These are phyloP conservation scores for Ceratobasidium sp. DNA, from an alignment of 1,284 basidiomycete genomes.

Conservation along the genomic window DNA sequence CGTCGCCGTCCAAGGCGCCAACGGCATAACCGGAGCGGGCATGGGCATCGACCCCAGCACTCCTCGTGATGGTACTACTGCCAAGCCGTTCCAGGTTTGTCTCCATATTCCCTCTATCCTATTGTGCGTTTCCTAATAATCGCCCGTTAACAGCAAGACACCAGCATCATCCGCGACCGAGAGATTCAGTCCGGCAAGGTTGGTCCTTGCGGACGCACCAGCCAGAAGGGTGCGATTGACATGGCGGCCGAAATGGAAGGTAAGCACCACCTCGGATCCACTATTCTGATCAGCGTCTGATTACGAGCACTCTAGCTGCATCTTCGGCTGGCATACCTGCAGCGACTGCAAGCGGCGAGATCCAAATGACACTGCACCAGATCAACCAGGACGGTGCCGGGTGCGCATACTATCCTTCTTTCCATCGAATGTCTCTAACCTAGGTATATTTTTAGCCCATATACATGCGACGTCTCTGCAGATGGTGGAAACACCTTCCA, in stretches of 20 bases:
- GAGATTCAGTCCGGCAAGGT: conserved; percentile 48
- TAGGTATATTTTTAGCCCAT: conserved; percentile 1
- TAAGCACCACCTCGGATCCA: conserved; percentile 24
- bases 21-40: conserved; percentile 48
- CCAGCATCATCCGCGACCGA: conserved; percentile 48
- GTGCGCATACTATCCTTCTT: not conserved
- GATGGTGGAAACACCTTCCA: conserved; percentile 48
- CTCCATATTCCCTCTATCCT: conserved; percentile 44
- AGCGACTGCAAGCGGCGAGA: conserved; percentile 1
- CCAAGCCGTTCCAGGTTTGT: conserved; percentile 47
- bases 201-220: conserved; percentile 49
- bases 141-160: conserved; percentile 46
- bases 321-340: conserved; percentile 17
- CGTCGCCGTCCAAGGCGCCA: conserved; percentile 49
- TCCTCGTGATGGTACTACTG: conserved; percentile 48
- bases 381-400: conserved; percentile 37
- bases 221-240: conserved; percentile 48
- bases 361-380: conserved; percentile 35
- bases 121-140: not conserved
- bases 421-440: not conserved
- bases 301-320: conserved; percentile 3
- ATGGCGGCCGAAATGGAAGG: conserved; percentile 47
- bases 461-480: conserved; percentile 35
- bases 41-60: conserved; percentile 50
- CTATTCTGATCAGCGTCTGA: not conserved